phyloP scores from a whole-genome alignment of 1,284 basidiomycete genomes.

The Apiotrichum sp. region DNA sequence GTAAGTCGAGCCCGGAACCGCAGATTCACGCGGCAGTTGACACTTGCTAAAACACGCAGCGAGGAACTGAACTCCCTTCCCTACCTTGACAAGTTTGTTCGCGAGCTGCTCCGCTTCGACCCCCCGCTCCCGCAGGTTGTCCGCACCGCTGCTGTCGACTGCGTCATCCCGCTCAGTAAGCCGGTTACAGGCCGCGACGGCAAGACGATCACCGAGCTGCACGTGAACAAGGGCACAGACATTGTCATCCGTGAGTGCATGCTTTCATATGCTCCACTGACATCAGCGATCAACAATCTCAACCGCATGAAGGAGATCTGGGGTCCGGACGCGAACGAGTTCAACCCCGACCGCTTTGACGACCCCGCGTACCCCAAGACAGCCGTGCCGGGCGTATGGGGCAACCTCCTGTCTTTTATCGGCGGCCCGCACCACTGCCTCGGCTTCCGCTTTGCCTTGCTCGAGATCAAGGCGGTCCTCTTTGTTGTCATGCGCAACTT shows the following conservation, averaged over 20 bases:
- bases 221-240: slow-evolving; percentile 33
- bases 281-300: slow-evolving; percentile 41
- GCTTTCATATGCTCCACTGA: slow-evolving; percentile 37
- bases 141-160: slow-evolving; percentile 54
- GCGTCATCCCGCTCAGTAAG: slow-evolving; percentile 57
- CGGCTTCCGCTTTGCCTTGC: slow-evolving; percentile 63
- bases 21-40: too few relatives aligned
- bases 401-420: slow-evolving; percentile 61
- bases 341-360: slow-evolving; percentile 48
- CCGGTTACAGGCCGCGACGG: slow-evolving; percentile 47
- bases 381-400: slow-evolving; percentile 58
- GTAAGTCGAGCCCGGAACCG: not conserved
- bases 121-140: slow-evolving; percentile 63
- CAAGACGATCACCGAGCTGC: slow-evolving; percentile 37
- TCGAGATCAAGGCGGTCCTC: slow-evolving; percentile 59
- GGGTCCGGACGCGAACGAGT: slow-evolving; percentile 63
- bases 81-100: slow-evolving; percentile 60
- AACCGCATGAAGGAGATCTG: slow-evolving; percentile 59
- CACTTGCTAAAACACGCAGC: slow-evolving; percentile 19
- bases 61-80: slow-evolving; percentile 50
- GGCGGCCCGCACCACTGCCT: slow-evolving; percentile 63
- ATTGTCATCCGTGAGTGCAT: slow-evolving; percentile 38
- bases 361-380: slow-evolving; percentile 33
- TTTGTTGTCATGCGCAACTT: slow-evolving; percentile 48
- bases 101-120: slow-evolving; percentile 62